Evolutionary conservation across 768 basidiomycete genomes (phyloP).

Genomic region (Russula sp.): DNA sequence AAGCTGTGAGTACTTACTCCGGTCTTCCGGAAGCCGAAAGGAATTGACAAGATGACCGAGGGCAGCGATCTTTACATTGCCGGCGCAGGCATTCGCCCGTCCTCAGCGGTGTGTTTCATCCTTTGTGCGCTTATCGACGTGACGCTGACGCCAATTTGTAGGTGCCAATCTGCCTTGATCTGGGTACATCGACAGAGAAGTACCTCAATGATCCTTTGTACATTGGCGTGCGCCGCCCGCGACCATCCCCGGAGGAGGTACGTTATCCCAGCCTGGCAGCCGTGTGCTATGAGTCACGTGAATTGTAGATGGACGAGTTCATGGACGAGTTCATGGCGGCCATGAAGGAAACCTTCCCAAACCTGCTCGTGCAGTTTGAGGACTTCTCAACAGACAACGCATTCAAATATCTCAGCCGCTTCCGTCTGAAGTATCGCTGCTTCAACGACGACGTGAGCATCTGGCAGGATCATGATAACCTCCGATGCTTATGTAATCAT

Average conservation of each 20-base stretch:
- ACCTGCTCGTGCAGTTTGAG: constrained; percentile 84
- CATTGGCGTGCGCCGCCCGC: constrained; percentile 61
- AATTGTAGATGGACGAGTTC: constrained; percentile 68
- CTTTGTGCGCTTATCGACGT: background rate
- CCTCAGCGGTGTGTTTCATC: constrained; percentile 49
- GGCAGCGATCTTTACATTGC: constrained; percentile 11
- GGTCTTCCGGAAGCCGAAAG: background rate
- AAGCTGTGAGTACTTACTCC: constrained; percentile 49
- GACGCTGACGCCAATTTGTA: background rate
- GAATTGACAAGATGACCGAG: constrained; percentile 4
- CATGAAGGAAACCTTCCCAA: constrained; percentile 68
- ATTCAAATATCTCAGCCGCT: constrained; percentile 75
- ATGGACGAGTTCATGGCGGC: constrained; percentile 93
- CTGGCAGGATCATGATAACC: too few relatives aligned
- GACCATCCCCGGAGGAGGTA: constrained; percentile 28
- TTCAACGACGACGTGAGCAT: constrained; percentile 87
- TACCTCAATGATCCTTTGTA: constrained; percentile 86
- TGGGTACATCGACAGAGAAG: constrained; percentile 80
- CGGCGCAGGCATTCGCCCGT: constrained; percentile 56
- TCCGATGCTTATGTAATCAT: background rate
- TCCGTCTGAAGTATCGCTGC: constrained; percentile 65
- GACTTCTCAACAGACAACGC: constrained; percentile 93
- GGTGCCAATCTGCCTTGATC: constrained; percentile 72
- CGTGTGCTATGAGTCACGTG: constrained; percentile 39
- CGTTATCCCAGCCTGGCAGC: background rate